Evolutionary conservation across 495 filamentous ascomycete genomes (phyloP).

Genomic region (Neurospora sp.): DNA sequence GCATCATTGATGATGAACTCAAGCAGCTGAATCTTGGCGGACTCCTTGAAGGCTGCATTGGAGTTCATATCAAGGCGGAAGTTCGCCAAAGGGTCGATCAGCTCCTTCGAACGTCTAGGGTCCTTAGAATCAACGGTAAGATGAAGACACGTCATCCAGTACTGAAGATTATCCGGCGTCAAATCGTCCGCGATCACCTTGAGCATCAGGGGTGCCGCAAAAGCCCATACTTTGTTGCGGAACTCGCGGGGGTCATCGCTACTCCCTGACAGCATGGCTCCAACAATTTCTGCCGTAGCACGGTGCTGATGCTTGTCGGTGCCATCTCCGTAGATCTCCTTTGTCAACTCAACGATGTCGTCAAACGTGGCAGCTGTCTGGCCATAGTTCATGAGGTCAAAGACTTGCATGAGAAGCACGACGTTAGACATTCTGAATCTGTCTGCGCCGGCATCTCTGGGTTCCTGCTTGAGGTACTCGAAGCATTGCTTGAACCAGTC

Average conservation of each 20-base stretch:
- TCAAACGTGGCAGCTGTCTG: conserved; percentile 67
- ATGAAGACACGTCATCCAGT: conserved; percentile 92
- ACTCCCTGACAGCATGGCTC: conserved; percentile 67
- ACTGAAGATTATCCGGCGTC: conserved; percentile 85
- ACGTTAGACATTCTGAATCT: conserved; percentile 82
- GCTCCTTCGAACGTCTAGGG: conserved; percentile 73
- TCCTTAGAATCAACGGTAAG: conserved; percentile 71
- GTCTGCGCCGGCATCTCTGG: conserved; percentile 70
- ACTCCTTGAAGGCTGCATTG: conserved; percentile 98
- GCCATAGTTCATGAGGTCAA: conserved; percentile 73
- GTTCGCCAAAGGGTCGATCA: conserved; percentile 72
- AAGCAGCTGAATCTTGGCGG: conserved; percentile 85
- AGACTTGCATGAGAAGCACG: conserved; percentile 75
- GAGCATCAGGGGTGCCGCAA: conserved; percentile 79
- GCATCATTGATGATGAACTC: conserved; percentile 78
- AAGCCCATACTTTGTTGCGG: conserved; percentile 71
- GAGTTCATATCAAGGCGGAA: conserved; percentile 90
- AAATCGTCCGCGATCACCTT: conserved; percentile 80
- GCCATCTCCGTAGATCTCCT: conserved; percentile 74
- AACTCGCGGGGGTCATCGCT: conserved; percentile 58
- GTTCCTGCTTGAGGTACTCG: conserved; percentile 91
- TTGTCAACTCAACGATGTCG: conserved; percentile 75
- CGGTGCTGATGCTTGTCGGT: conserved; percentile 97
- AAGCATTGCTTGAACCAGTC: conserved; percentile 87
- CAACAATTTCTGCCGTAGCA: conserved; percentile 89